phyloP scores from a whole-genome alignment of 2,329 filamentous ascomycete species.

The Tolypocladium pustulatum region DNA sequence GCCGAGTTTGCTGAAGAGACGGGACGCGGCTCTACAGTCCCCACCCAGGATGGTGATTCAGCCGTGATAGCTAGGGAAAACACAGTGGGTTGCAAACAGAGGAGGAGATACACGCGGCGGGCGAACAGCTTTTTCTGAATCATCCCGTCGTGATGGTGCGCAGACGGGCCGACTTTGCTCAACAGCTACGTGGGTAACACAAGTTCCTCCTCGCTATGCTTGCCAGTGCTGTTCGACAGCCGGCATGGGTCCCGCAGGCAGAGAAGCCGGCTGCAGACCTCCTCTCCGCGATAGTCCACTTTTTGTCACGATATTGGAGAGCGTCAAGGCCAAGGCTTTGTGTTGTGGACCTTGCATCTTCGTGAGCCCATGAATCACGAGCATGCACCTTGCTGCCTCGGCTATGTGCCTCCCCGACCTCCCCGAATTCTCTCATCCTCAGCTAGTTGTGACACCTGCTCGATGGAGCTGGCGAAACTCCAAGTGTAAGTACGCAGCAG shows the following conservation, averaged over 20 bases:
- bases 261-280: not conserved
- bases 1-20: not conserved
- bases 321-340: not conserved
- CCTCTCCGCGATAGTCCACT: not conserved
- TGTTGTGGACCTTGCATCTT: not conserved
- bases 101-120: too few species aligned
- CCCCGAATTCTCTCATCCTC: not conserved
- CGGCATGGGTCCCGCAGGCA: not conserved
- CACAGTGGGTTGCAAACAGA: too few species aligned
- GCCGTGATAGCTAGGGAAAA: not conserved
- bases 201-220: not conserved
- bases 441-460: not conserved
- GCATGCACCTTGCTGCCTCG: not conserved
- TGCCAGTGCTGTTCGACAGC: not conserved
- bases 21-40: not conserved
- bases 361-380: not conserved
- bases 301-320: not conserved
- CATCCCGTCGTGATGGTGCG: too few species aligned
- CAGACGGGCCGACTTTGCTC: not conserved
- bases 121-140: too few species aligned
- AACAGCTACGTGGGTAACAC: not conserved
- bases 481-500: too few species aligned
- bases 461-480: not conserved
- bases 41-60: not conserved
- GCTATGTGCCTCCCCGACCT: not conserved